Evolutionary conservation across 2,329 filamentous ascomycete genomes (phyloP).

Genomic region (Falciphora oryzae): DNA sequence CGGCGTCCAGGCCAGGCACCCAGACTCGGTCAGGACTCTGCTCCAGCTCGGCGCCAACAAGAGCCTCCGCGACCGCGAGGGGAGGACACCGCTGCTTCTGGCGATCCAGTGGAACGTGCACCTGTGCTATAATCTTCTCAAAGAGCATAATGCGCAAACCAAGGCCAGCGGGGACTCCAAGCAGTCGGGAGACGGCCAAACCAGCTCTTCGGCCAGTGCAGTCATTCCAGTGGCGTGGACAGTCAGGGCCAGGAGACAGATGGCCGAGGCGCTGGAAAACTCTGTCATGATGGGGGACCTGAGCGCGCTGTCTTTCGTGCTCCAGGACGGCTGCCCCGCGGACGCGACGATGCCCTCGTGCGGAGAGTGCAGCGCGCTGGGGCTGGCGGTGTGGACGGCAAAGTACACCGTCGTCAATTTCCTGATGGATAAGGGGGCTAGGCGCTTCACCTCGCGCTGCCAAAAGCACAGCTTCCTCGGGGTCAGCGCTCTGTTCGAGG

Average conservation of each 20-base stretch:
- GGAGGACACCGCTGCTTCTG: constrained; percentile 1
- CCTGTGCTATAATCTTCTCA: neutral
- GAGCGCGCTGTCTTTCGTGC: neutral
- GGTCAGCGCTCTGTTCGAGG: neutral
- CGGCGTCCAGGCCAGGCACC: neutral
- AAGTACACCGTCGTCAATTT: neutral
- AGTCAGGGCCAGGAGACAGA: neutral
- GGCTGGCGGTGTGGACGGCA: neutral
- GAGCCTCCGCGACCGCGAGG: neutral
- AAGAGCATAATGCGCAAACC: neutral
- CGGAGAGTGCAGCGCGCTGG: constrained; percentile 5
- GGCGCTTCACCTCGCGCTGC: neutral
- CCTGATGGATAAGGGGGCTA: constrained; percentile 10
- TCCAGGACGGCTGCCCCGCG: neutral
- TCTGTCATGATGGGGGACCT: neutral
- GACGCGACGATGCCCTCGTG: constrained; percentile 6
- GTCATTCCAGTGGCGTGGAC: neutral
- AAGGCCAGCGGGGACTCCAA: neutral
- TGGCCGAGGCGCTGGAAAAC: constrained; percentile 5
- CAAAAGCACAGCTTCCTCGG: neutral
- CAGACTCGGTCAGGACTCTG: neutral
- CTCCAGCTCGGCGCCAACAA: constrained; percentile 3
- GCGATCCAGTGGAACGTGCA: neutral
- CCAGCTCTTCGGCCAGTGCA: neutral
- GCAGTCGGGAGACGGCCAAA: neutral